phyloP scores from a whole-genome alignment of 2,329 filamentous ascomycete species.

The Cadophora luteo-olivacea region DNA sequence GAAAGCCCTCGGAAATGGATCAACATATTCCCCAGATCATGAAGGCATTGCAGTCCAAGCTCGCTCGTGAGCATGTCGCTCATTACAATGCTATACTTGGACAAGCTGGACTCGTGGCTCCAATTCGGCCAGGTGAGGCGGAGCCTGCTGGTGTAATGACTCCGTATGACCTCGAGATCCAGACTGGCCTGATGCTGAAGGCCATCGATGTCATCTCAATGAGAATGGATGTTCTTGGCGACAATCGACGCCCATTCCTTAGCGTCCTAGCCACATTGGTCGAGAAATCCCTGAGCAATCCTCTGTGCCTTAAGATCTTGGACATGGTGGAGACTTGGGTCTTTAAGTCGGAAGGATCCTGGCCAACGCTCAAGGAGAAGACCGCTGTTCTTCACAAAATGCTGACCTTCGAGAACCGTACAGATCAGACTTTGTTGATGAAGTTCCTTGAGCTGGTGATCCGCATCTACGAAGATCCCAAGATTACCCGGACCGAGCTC shows the following conservation, averaged over 20 bases:
- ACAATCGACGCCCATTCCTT: conserved; percentile 90
- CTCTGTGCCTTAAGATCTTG: conserved; percentile 89
- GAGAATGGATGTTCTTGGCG: conserved; percentile 90
- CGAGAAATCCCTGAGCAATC: conserved; percentile 88
- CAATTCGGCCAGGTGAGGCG: conserved; percentile 52
- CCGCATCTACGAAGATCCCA: conserved; percentile 96
- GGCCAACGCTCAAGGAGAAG: conserved; percentile 98
- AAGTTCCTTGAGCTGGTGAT: conserved; percentile 97
- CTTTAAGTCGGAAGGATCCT: conserved; percentile 92
- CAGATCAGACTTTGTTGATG: conserved; percentile 83
- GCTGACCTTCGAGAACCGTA: conserved; percentile 88
- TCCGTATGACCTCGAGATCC: conserved; percentile 83
- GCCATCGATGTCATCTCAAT: conserved; percentile 91
- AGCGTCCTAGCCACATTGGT: conserved; percentile 94
- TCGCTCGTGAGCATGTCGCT: conserved; percentile 91
- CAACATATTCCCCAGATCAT: conserved; percentile 86
- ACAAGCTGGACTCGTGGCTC: conserved; percentile 49
- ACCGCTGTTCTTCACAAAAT: conserved; percentile 99
- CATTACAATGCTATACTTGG: conserved; percentile 68
- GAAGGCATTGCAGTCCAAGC: conserved; percentile 90
- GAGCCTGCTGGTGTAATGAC: conserved; percentile 65
- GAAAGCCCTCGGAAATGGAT: conserved; percentile 87
- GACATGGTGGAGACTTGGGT: conserved; percentile 96
- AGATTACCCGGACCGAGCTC: conserved; percentile 92
- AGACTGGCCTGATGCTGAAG: conserved; percentile 90